Evolutionary conservation across 2,329 filamentous ascomycete genomes (phyloP).

Genomic region (Cordyceps cicadae): DNA sequence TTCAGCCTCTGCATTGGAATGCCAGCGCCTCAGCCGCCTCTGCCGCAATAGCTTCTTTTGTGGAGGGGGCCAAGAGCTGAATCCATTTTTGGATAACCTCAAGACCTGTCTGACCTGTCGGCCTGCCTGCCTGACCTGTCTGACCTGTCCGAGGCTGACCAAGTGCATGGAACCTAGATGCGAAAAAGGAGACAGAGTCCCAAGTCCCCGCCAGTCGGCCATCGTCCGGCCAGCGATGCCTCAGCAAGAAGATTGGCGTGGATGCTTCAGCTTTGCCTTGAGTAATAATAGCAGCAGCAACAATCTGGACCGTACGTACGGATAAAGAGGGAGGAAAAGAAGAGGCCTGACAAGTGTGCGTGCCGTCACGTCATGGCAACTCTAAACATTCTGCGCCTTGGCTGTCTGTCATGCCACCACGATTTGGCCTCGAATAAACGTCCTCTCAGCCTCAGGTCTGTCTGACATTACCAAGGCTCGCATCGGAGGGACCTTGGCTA

Average conservation of each 20-base stretch:
- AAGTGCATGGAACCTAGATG: background rate
- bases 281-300: background rate
- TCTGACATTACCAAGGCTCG: background rate
- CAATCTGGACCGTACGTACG: background rate
- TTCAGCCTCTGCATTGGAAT: background rate
- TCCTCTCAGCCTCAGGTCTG: background rate
- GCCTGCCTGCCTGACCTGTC: no score
- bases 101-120: background rate
- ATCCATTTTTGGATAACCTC: background rate
- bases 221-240: slow-evolving; percentile 6
- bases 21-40: slow-evolving; percentile 7
- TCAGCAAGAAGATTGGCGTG: background rate
- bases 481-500: no score
- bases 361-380: no score
- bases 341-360: no score
- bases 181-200: background rate
- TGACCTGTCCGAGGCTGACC: slow-evolving; percentile 1
- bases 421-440: background rate
- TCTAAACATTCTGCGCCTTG: background rate
- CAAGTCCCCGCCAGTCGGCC: background rate
- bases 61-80: background rate
- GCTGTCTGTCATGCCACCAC: background rate
- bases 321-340: background rate
- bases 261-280: background rate
- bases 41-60: slow-evolving; percentile 4